phyloP scores from a whole-genome alignment of 2,329 filamentous ascomycete genomes.

The Periconia macrospinosa region DNA sequence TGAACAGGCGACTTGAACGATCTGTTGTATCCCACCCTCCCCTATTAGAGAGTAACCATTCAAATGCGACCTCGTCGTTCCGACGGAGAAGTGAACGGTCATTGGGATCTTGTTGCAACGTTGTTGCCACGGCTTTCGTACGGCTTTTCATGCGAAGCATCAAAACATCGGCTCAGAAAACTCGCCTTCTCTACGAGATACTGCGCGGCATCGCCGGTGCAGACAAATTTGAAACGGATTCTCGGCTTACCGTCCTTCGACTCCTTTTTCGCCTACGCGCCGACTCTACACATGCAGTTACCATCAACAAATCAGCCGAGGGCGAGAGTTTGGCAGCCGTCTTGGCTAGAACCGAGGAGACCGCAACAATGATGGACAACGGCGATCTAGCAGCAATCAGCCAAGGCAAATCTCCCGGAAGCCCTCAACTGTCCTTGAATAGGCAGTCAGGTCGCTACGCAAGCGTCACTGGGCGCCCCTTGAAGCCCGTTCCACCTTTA shows the following conservation, averaged over 20 bases:
- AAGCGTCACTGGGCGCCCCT: slow-evolving; percentile 28
- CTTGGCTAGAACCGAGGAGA: slow-evolving; percentile 65
- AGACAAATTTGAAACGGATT: slow-evolving; percentile 38
- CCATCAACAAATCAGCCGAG: slow-evolving; percentile 70
- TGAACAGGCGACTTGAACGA: slow-evolving; percentile 33
- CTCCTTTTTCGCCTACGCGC: slow-evolving; percentile 77
- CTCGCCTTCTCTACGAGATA: slow-evolving; percentile 49
- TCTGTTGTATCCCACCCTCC: slow-evolving; percentile 4
- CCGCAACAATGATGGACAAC: slow-evolving; percentile 48
- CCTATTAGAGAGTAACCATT: slow-evolving; percentile 1
- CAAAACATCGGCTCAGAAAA: slow-evolving; percentile 66
- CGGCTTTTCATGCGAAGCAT: slow-evolving; percentile 76
- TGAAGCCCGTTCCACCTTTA: slow-evolving; percentile 45
- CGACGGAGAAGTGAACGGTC: slow-evolving; percentile 14
- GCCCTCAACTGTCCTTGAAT: slow-evolving; percentile 37
- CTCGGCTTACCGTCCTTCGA: slow-evolving; percentile 42
- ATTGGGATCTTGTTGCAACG: slow-evolving; percentile 62
- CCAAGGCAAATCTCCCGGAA: slow-evolving; percentile 35
- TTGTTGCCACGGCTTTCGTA: slow-evolving; percentile 71
- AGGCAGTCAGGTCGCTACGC: slow-evolving; percentile 28
- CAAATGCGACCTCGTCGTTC: slow-evolving; percentile 21
- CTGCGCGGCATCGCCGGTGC: slow-evolving; percentile 36
- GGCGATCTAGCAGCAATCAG: slow-evolving; percentile 40
- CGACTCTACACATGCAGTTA: slow-evolving; percentile 77
- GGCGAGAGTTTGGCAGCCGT: slow-evolving; percentile 72